These are phyloP conservation scores for Rhodotorula kratochvilovae DNA, from an alignment of 768 basidiomycete species.

Conservation along the genomic window DNA sequence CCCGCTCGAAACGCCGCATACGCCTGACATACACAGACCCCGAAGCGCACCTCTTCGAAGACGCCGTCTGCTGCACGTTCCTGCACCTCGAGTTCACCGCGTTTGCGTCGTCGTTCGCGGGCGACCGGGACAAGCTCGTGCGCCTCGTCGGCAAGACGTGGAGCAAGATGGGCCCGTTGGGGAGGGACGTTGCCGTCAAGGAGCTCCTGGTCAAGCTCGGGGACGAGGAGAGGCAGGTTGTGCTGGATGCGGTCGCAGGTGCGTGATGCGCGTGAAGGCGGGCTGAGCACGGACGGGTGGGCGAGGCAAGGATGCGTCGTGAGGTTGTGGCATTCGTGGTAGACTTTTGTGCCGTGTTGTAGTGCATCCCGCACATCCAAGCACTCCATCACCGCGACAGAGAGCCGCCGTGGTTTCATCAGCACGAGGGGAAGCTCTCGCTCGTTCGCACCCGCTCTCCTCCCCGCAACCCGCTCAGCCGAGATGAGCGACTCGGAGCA, in stretches of 20 bases:
- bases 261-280: background rate
- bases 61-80: slow-evolving; percentile 27
- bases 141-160: slow-evolving; percentile 18
- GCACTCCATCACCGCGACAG: background rate
- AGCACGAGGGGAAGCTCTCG: background rate
- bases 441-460: background rate
- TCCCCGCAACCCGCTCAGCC: background rate
- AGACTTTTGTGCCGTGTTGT: background rate
- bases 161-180: slow-evolving; percentile 16
- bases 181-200: background rate
- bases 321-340: background rate
- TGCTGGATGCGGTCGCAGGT: background rate
- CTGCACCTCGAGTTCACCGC: slow-evolving; percentile 17
- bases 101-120: slow-evolving; percentile 7
- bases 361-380: background rate
- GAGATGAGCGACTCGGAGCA: slow-evolving; percentile 19
- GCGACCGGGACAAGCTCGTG: slow-evolving; percentile 10
- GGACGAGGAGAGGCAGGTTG: slow-evolving; percentile 12
- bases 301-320: no score
- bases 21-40: slow-evolving; percentile 4
- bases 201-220: slow-evolving; percentile 16
- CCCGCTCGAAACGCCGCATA: background rate
- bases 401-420: background rate
- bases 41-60: slow-evolving; percentile 32
- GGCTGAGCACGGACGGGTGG: no score